A percentile compares a stretch with the other conserved stretches of the same genome.
Conservation (phyloP, 768 basidiomycete genomes). For the Mycena indigotica region DNA sequence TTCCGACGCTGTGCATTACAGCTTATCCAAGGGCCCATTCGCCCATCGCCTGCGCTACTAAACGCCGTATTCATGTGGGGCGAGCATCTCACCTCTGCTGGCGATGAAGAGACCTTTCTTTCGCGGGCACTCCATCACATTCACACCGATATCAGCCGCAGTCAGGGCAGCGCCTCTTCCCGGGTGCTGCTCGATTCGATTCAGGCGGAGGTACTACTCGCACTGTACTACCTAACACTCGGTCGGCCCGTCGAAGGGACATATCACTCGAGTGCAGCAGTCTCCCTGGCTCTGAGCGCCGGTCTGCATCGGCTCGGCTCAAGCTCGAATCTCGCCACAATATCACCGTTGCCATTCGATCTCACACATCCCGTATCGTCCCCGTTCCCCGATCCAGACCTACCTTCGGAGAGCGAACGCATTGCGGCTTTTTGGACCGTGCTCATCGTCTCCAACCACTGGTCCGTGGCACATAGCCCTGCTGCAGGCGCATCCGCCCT, state of each 20-base stretch:
- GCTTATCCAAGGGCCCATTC: constrained; percentile 28
- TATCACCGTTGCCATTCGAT: constrained; percentile 31
- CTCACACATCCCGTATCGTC: no score
- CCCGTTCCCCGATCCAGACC: constrained; percentile 34
- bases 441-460: constrained; percentile 46
- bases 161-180: constrained; percentile 39
- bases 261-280: constrained; percentile 52
- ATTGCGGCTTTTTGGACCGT: constrained; percentile 39
- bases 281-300: constrained; percentile 40
- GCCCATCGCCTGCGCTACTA: constrained; percentile 40
- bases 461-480: constrained; percentile 45
- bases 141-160: constrained; percentile 35
- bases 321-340: constrained; percentile 2
- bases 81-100: constrained; percentile 20
- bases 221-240: constrained; percentile 52
- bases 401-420: constrained; percentile 29
- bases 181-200: constrained; percentile 41
- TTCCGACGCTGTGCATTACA: constrained; percentile 42
- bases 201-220: constrained; percentile 56
- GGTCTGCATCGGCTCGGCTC: constrained; percentile 37
- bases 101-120: constrained; percentile 43
- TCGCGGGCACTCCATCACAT: constrained; percentile 41
- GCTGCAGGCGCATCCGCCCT: constrained; percentile 45
- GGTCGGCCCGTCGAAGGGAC: constrained; percentile 49
- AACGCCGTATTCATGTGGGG: constrained; percentile 43